A percentile compares a stretch with the other conserved stretches of the same genome.
Conservation (phyloP, 2,329 filamentous ascomycete species). For the Lachnellula occidentalis region DNA sequence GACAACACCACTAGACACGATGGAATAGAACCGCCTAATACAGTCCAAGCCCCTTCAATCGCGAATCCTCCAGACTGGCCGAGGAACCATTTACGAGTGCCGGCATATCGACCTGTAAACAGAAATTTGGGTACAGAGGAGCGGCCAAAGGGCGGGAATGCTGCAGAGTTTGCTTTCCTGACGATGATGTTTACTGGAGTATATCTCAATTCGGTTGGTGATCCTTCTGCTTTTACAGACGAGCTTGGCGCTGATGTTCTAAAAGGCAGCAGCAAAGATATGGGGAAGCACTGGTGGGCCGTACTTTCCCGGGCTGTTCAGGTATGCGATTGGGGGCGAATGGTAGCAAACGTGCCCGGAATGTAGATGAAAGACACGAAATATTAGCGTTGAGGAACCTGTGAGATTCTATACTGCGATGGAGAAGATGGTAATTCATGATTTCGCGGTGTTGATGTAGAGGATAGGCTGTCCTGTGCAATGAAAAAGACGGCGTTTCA, state of each 20-base stretch:
- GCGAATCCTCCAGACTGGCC: constrained; percentile 40
- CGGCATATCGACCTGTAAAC: constrained; percentile 42
- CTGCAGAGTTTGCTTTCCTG: constrained; percentile 42
- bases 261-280: constrained; percentile 36
- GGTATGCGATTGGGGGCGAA: constrained; percentile 50
- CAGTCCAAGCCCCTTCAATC: background rate
- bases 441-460: background rate
- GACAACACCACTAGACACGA: constrained; percentile 3
- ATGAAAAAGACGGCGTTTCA: too few species aligned
- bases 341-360: constrained; percentile 20
- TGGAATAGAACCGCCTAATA: background rate
- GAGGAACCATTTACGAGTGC: constrained; percentile 41
- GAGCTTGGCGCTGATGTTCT: background rate
- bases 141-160: constrained; percentile 40
- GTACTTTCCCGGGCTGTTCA: constrained; percentile 43
- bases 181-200: constrained; percentile 45
- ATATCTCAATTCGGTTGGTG: constrained; percentile 38
- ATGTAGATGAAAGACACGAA: background rate
- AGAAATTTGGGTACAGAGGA: constrained; percentile 36
- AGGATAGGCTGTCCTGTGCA: too few species aligned
- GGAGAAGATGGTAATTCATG: too few species aligned
- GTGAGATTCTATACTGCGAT: too few species aligned
- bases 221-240: background rate
- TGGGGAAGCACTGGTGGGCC: constrained; percentile 47
- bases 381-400: too few species aligned